Evolutionary conservation across 768 basidiomycete species (phyloP).

Genomic region (Rhodotorula taiwanensis): DNA sequence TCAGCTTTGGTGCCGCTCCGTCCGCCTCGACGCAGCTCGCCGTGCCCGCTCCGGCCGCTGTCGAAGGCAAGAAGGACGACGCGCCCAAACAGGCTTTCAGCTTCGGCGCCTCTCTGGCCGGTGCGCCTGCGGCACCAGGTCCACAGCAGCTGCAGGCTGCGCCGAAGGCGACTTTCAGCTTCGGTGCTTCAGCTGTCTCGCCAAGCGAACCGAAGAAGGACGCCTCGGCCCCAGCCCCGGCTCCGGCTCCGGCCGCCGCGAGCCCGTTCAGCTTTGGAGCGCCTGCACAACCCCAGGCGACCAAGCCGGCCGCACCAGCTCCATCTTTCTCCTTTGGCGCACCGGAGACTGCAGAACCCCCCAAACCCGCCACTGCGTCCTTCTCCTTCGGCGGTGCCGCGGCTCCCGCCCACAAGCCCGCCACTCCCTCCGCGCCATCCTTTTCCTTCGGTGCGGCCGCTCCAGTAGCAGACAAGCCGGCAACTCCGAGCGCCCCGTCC

Average conservation of each 20-base stretch:
- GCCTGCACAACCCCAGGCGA: not conserved
- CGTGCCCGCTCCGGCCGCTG: too few species aligned
- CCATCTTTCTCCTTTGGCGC: not conserved
- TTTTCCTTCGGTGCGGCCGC: not conserved
- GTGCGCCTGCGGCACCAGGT: too few species aligned
- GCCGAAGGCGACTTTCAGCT: too few species aligned
- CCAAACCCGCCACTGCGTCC: not conserved
- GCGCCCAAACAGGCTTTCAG: conserved; percentile 1
- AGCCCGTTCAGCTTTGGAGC: not conserved
- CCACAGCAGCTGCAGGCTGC: too few species aligned
- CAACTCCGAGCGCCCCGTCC: too few species aligned
- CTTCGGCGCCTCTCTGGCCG: not conserved
- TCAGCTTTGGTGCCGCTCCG: not conserved
- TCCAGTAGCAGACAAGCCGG: too few species aligned
- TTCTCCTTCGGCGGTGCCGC: not conserved
- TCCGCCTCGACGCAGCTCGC: not conserved
- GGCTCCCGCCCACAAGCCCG: not conserved
- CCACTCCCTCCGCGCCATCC: not conserved
- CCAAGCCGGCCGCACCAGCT: not conserved
- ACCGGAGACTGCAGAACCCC: too few species aligned
- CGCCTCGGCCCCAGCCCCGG: too few species aligned
- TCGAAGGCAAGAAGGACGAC: too few species aligned
- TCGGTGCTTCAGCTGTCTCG: too few species aligned
- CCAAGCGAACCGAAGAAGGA: too few species aligned
- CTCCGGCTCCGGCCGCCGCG: too few species aligned